Conservation (phyloP, 176 grass and related monocot species). For the Otatea glauca region DNA sequence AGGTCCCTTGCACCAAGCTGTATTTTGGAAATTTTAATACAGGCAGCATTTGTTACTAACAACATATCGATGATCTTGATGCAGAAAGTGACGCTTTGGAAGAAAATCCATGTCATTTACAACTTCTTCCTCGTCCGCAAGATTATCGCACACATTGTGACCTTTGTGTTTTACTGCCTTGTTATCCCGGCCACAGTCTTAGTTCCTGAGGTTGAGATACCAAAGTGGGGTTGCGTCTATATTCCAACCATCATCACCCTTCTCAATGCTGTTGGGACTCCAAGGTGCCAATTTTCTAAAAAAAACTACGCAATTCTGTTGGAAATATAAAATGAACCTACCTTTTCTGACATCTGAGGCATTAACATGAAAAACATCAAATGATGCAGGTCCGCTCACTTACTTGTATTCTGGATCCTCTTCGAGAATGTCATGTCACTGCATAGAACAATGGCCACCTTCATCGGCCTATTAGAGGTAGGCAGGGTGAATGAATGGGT, state of each 20-base stretch:
- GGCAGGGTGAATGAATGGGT: conserved; percentile 20
- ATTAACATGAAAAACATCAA: conserved; percentile 13
- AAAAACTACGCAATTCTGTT: background rate
- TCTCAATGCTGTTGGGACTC: conserved; percentile 71
- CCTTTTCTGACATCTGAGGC: background rate
- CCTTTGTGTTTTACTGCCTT: conserved; percentile 83
- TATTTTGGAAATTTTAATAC: background rate
- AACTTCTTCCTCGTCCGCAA: conserved; percentile 84
- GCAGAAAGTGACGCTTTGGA: conserved; percentile 79
- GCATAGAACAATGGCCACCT: conserved; percentile 83
- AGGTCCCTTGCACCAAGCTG: conserved; percentile 48
- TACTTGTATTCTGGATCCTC: conserved; percentile 79
- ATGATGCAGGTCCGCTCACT: conserved; percentile 68
- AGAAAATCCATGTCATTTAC: conserved; percentile 83
- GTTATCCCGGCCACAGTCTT: conserved; percentile 70
- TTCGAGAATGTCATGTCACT: conserved; percentile 96
- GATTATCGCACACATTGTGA: conserved; percentile 75
- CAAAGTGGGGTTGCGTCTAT: conserved; percentile 78
- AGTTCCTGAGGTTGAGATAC: conserved; percentile 76
- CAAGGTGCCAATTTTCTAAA: conserved; percentile 52
- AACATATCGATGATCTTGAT: conserved; percentile 24
- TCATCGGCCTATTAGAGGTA: conserved; percentile 70
- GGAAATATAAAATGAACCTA: background rate
- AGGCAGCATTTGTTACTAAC: conserved; percentile 24
- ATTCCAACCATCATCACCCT: conserved; percentile 71